Evolutionary conservation across 441 rosid species (phyloP).

Genomic region (Lagerstroemia fauriei): DNA sequence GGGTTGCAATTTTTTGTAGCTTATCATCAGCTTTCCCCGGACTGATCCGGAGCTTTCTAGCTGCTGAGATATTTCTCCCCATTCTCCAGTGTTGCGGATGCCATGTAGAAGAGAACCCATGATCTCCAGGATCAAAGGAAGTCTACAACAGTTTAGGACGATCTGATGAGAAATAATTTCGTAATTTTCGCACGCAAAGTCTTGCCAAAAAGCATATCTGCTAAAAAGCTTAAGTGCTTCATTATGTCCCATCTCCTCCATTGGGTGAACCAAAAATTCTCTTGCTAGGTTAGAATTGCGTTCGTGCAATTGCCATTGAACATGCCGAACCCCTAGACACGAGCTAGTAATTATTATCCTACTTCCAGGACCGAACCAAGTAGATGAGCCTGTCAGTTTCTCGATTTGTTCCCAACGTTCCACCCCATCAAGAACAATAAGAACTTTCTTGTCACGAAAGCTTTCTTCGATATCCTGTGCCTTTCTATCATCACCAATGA

Average conservation of each 20-base stretch:
- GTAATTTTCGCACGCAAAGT: neutral
- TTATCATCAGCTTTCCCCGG: neutral
- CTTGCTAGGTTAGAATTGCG: no score
- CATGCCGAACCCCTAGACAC: no score
- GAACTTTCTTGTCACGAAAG: neutral
- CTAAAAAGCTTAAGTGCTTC: neutral
- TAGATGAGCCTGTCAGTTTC: neutral
- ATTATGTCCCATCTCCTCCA: neutral
- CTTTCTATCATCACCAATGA: neutral
- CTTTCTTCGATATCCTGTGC: neutral
- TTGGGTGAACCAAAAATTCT: neutral
- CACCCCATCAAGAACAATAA: slow-evolving; percentile 23
- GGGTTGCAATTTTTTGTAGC: neutral
- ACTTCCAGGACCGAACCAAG: slow-evolving; percentile 11
- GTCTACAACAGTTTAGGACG: neutral
- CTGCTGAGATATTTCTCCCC: neutral
- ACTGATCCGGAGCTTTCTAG: neutral
- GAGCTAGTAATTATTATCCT: slow-evolving; percentile 14
- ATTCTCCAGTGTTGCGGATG: neutral
- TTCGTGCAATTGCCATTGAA: neutral
- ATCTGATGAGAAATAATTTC: neutral
- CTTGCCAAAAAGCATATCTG: neutral
- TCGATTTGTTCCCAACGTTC: neutral
- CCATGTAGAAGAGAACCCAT: slow-evolving; percentile 2
- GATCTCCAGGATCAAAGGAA: slow-evolving; percentile 11